Evolutionary conservation across 2,329 filamentous ascomycete species (phyloP), one percentile per base, ranked within the genome.

Genomic region (Albifimbria verrucaria): DNA sequence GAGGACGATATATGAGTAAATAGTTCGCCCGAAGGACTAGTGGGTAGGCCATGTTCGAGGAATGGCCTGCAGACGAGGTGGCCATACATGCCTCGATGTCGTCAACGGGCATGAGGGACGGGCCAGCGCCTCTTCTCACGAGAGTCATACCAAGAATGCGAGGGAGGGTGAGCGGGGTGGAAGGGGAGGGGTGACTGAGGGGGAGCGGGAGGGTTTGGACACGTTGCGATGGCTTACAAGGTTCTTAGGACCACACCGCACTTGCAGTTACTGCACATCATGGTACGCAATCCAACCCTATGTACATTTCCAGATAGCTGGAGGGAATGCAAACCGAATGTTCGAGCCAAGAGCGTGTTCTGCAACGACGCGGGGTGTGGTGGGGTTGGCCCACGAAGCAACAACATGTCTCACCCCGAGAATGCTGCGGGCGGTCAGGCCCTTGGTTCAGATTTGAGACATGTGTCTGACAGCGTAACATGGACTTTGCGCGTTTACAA

Each of bases 231-330:
- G 32, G 32, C 32, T 39, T 39, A 15, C 32, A 39, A 39, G 32
- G 48, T 52, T 53, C n/a, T n/a, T 56, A 50, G 60, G 57, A 56
- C 56, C 57, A 65, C 56, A 61, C 56, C 54, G 62, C 57, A 63
- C 58, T 59, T 57, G 54, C 57, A 60, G 55, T 57, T 56, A 43
- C 62, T 65, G 60, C 57, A 63, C 60, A 64, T 48, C 46, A 48
- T 48, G 32, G 32, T 39, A 15, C 32, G 32, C 32, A 39, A 39
- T 39, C 32, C 32, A 39, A 39, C 32, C 32, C 32, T 39, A 39
- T 39, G 32, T 39, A 39, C 32, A 39, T 39, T 39, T 39, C 32
- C 32, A 39, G 32, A n/a, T n/a, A 7, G 32, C 32, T 39, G 5
- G 12, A 39, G 32, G 32, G 32, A 39, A 39, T n/a, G 32, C 32